Percentiles rank a stretch among this genome's conserved stretches.
Conservation (phyloP, 2,329 filamentous ascomycete species). For the Lasiodiplodia gonubiensis region DNA sequence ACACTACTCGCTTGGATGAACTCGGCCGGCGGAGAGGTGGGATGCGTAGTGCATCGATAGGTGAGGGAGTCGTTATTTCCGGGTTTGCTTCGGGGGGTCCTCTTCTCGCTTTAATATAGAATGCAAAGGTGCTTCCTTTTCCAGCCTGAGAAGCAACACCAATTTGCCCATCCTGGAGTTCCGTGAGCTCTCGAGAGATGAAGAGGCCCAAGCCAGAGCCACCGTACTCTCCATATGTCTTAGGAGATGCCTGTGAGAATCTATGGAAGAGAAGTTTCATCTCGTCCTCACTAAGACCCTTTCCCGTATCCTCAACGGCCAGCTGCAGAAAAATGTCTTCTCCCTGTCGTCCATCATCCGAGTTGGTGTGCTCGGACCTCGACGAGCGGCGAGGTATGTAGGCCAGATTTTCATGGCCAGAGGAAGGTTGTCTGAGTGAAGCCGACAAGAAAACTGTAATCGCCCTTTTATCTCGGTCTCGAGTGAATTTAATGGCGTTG, state of each 20-base stretch:
- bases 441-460: slow-evolving; percentile 41
- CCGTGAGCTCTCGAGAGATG: slow-evolving; percentile 42
- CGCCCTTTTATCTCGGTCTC: slow-evolving; percentile 36
- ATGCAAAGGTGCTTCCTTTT: slow-evolving; percentile 43
- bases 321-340: slow-evolving; percentile 30
- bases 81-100: background rate
- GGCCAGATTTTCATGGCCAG: slow-evolving; percentile 21
- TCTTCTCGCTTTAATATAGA: slow-evolving; percentile 40
- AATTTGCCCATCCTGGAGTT: slow-evolving; percentile 44
- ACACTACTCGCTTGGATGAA: background rate
- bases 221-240: slow-evolving; percentile 40
- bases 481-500: slow-evolving; percentile 43
- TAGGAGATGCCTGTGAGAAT: slow-evolving; percentile 31
- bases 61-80: background rate
- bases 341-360: slow-evolving; percentile 29
- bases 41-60: background rate
- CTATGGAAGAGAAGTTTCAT: slow-evolving; percentile 28
- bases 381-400: slow-evolving; percentile 31
- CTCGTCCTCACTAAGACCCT: slow-evolving; percentile 20
- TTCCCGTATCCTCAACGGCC: slow-evolving; percentile 30
- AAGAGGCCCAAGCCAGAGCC: slow-evolving; percentile 47
- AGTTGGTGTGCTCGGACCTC: slow-evolving; percentile 26
- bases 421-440: slow-evolving; percentile 27
- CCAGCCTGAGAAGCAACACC: slow-evolving; percentile 41
- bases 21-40: slow-evolving; percentile 7